Percentiles rank a stretch among this genome's conserved stretches.
Evolutionary conservation across 306 rosid species (phyloP).

Genomic region (Acacia melanoxylon): DNA sequence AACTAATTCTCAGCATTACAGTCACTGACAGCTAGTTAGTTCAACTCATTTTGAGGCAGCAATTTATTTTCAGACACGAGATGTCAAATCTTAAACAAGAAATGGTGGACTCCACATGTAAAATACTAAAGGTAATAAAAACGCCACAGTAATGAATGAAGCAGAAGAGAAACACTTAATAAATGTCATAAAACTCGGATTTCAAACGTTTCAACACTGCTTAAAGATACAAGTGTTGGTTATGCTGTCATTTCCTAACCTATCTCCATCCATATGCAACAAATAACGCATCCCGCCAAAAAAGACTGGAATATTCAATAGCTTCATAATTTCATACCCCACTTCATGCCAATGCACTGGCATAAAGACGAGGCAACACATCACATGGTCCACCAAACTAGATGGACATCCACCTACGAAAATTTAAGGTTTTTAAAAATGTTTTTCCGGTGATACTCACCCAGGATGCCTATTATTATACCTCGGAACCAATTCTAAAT

Average conservation of each 20-base stretch:
- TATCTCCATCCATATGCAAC: background rate
- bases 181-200: background rate
- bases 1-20: background rate
- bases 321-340: background rate
- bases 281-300: background rate
- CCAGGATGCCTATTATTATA: background rate
- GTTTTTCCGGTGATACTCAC: background rate
- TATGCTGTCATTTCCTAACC: background rate
- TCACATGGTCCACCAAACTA: constrained; percentile 1
- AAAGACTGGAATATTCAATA: background rate
- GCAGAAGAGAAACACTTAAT: background rate
- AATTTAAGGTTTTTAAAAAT: background rate
- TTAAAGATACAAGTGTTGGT: background rate
- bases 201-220: background rate
- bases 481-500: background rate
- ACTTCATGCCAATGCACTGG: background rate
- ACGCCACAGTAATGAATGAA: background rate
- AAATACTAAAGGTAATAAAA: background rate
- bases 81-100: background rate
- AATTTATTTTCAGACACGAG: background rate
- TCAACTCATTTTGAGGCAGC: background rate
- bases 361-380: background rate
- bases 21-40: background rate
- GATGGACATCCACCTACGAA: constrained; percentile 15
- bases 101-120: background rate